Conservation (phyloP, 2,329 filamentous ascomycete genomes). For the Penicillium sp. region DNA sequence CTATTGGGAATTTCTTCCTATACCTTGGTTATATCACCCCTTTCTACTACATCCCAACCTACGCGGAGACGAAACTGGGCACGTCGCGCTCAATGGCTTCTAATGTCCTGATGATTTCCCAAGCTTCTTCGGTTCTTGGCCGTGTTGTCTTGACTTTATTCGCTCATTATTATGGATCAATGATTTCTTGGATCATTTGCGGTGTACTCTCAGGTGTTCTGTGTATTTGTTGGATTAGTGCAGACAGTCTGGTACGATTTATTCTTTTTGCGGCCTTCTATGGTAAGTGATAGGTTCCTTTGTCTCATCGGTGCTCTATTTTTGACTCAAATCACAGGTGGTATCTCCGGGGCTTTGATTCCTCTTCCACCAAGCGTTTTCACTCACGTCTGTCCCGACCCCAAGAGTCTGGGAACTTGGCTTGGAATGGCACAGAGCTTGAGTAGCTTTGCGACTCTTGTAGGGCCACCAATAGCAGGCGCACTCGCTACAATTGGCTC, state of each 20-base stretch:
- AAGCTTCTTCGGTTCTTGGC: conserved; percentile 56
- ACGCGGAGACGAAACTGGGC: conserved; percentile 29
- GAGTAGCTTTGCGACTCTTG: conserved; percentile 47
- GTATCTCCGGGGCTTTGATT: conserved; percentile 60
- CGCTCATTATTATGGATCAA: conserved; percentile 54
- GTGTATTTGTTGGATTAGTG: conserved; percentile 55
- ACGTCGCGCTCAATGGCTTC: conserved; percentile 45
- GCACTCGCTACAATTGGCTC: conserved; percentile 41
- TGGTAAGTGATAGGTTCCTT: conserved; percentile 29
- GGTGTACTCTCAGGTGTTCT: conserved; percentile 38
- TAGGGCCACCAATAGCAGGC: conserved; percentile 50
- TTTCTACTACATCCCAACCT: conserved; percentile 43
- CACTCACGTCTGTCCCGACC: conserved; percentile 48
- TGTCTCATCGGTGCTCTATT: not conserved
- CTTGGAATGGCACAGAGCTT: conserved; percentile 52
- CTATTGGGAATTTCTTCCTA: conserved; percentile 31
- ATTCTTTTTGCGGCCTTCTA: conserved; percentile 61
- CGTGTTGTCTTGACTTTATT: conserved; percentile 54
- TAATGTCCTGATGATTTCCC: conserved; percentile 60
- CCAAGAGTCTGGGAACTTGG: conserved; percentile 46
- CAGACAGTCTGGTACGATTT: conserved; percentile 47
- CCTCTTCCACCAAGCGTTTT: conserved; percentile 60
- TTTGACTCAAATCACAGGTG: conserved; percentile 30
- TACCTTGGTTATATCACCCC: conserved; percentile 50
- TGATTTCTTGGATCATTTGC: conserved; percentile 56